A percentile compares a stretch with the other conserved stretches of the same genome.
These are phyloP conservation scores for Eucalyptus marginata DNA, from an alignment of 345 rosid genomes.

Conservation along the genomic window DNA sequence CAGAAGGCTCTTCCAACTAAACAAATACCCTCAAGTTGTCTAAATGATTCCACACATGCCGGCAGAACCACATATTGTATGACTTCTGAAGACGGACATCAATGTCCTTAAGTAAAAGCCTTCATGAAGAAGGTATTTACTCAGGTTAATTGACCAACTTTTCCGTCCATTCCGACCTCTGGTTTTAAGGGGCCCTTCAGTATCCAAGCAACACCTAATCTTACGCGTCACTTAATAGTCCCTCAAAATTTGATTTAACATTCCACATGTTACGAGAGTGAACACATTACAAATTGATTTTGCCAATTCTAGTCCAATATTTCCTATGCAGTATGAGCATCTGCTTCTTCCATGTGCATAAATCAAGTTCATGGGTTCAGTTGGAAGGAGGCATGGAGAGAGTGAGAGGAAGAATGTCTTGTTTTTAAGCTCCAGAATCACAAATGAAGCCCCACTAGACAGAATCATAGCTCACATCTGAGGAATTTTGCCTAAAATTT, in stretches of 20 bases:
- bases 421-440: not conserved
- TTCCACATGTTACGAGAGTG: not conserved
- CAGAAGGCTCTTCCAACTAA: not conserved
- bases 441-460: not conserved
- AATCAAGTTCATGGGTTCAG: not conserved
- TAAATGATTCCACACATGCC: not conserved
- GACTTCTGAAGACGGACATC: not conserved
- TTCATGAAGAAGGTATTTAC: not conserved
- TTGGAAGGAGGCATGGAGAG: not conserved
- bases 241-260: not conserved
- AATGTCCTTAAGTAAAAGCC: not conserved
- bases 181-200: not conserved
- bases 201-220: not conserved
- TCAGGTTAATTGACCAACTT: not conserved
- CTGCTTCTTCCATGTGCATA: not conserved
- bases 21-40: not conserved
- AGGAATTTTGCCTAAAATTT: not conserved
- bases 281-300: not conserved
- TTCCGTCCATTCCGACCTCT: not conserved
- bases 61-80: not conserved
- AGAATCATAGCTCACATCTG: not conserved
- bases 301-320: not conserved
- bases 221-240: not conserved
- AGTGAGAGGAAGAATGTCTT: not conserved
- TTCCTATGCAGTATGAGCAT: not conserved